These are phyloP conservation scores for Dimocarpus longan DNA, from an alignment of 345 rosid species.

Conservation along the genomic window DNA sequence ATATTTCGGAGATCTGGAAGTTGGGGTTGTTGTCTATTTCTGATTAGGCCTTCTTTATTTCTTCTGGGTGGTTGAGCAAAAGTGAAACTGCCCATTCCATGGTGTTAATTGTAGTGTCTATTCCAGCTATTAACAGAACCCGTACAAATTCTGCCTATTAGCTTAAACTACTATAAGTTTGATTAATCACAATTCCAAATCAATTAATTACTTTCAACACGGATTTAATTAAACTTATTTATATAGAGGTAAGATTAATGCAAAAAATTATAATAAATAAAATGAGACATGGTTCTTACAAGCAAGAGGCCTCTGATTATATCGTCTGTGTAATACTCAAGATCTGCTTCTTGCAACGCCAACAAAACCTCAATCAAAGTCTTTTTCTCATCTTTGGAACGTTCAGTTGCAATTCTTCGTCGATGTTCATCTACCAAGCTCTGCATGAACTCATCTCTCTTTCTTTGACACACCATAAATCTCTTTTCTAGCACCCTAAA, in stretches of 20 bases:
- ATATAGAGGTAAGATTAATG: too few species aligned
- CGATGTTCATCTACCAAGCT: slow-evolving; percentile 49
- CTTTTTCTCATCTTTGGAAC: slow-evolving; percentile 29
- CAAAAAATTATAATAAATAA: too few species aligned
- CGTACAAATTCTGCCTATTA: not conserved
- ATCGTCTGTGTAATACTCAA: slow-evolving; percentile 18
- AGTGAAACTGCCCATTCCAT: slow-evolving; percentile 42
- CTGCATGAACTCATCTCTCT: slow-evolving; percentile 53
- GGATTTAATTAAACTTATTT: too few species aligned
- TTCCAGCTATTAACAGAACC: slow-evolving; percentile 27
- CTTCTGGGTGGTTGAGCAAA: slow-evolving; percentile 35
- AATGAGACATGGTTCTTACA: slow-evolving; percentile 27
- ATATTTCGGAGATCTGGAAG: slow-evolving; percentile 29
- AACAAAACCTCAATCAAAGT: slow-evolving; percentile 57
- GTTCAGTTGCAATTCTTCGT: slow-evolving; percentile 14
- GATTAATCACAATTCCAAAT: too few species aligned
- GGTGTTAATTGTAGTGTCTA: slow-evolving; percentile 22
- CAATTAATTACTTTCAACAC: too few species aligned
- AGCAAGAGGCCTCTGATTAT: slow-evolving; percentile 47
- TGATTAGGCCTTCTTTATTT: slow-evolving; percentile 23
- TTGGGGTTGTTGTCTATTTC: slow-evolving; percentile 27
- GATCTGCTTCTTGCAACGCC: slow-evolving; percentile 47
- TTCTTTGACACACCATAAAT: slow-evolving; percentile 19
- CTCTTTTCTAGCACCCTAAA: slow-evolving; percentile 35
- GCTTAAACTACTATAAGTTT: too few species aligned